Evolutionary conservation across 805 yeast genomes (phyloP).

Genomic region (Starmera pachycereana): DNA sequence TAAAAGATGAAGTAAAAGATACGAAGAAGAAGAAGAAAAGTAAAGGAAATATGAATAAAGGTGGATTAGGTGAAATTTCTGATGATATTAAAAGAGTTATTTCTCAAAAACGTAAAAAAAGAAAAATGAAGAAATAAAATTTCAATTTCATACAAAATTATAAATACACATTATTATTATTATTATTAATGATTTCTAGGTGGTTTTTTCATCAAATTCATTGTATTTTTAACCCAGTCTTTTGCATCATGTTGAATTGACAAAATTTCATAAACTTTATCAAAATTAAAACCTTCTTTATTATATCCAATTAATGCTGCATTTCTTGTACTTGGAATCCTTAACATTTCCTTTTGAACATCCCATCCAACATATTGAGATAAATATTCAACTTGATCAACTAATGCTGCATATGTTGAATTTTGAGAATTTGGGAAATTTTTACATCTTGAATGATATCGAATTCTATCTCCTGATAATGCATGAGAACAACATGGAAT

Average conservation of each 20-base stretch:
- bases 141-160: neutral
- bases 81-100: constrained; percentile 54
- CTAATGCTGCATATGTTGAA: constrained; percentile 78
- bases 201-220: constrained; percentile 56
- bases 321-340: constrained; percentile 92
- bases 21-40: constrained; percentile 15
- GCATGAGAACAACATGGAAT: constrained; percentile 95
- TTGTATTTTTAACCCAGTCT: constrained; percentile 78
- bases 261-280: constrained; percentile 44
- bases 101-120: constrained; percentile 60
- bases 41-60: constrained; percentile 37
- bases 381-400: constrained; percentile 70
- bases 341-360: constrained; percentile 72
- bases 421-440: constrained; percentile 12
- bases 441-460: constrained; percentile 43
- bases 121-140: constrained; percentile 30
- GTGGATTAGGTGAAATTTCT: constrained; percentile 25
- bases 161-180: neutral
- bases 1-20: constrained; percentile 10
- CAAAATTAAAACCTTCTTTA: constrained; percentile 20
- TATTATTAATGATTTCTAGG: constrained; percentile 58
- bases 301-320: constrained; percentile 75
- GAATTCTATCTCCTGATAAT: constrained; percentile 60
- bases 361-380: constrained; percentile 72
- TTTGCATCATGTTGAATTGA: constrained; percentile 81